Conservation (phyloP, 345 rosid genomes). For the Eutrema japonicum region DNA sequence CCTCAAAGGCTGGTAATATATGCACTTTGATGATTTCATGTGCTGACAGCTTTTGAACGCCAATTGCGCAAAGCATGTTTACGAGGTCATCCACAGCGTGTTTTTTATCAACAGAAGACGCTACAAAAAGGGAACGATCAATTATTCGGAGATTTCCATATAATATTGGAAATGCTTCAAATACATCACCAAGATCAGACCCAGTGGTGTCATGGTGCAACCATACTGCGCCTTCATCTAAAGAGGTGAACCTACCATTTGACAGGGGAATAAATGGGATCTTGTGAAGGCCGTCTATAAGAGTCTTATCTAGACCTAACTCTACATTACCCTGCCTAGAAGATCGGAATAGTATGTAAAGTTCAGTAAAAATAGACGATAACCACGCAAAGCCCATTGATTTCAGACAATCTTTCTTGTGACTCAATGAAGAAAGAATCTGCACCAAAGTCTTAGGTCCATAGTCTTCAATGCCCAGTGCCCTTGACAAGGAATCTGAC, state of each 20-base stretch:
- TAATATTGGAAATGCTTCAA: slow-evolving; percentile 73
- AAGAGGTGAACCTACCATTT: slow-evolving; percentile 71
- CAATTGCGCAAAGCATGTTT: slow-evolving; percentile 68
- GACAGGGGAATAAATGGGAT: slow-evolving; percentile 85
- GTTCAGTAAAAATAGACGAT: slow-evolving; percentile 68
- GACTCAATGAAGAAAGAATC: slow-evolving; percentile 62
- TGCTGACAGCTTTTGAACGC: slow-evolving; percentile 78
- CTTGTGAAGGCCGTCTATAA: slow-evolving; percentile 54
- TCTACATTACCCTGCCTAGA: slow-evolving; percentile 48
- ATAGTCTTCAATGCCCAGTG: slow-evolving; percentile 76
- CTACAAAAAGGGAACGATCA: slow-evolving; percentile 62
- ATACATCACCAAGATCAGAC: slow-evolving; percentile 54
- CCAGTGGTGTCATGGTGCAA: slow-evolving; percentile 65
- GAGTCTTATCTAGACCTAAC: slow-evolving; percentile 46
- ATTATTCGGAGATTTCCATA: slow-evolving; percentile 73
- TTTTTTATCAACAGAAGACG: slow-evolving; percentile 44
- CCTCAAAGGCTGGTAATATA: slow-evolving; percentile 69
- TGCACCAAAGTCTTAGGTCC: slow-evolving; percentile 74
- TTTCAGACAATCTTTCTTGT: slow-evolving; percentile 55
- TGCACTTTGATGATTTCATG: slow-evolving; percentile 86
- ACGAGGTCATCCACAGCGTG: slow-evolving; percentile 50
- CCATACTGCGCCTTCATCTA: slow-evolving; percentile 80
- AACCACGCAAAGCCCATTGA: slow-evolving; percentile 77
- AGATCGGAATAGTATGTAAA: slow-evolving; percentile 57
- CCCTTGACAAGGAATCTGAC: slow-evolving; percentile 78